Conservation (phyloP, 1,139 yeast species). For the Taiozyma sp. region DNA sequence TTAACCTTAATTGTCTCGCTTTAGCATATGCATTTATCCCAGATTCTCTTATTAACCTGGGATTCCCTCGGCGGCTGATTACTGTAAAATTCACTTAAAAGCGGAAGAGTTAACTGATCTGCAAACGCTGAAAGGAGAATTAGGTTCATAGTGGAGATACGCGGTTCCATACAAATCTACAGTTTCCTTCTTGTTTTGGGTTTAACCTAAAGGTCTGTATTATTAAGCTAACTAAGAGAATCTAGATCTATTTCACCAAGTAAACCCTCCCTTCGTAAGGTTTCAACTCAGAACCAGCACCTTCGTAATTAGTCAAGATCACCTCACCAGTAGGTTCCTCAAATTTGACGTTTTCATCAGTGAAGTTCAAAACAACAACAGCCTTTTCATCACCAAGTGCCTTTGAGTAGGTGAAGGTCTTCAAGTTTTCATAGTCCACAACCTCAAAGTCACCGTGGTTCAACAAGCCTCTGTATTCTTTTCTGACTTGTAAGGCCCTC, state of each 20-base stretch:
- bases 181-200: too few relatives aligned
- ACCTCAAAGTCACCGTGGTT: slow-evolving; percentile 45
- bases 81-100: too few relatives aligned
- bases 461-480: slow-evolving; percentile 38
- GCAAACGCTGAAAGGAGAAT: too few relatives aligned
- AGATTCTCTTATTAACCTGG: too few relatives aligned
- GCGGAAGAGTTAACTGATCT: too few relatives aligned
- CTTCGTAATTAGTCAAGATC: slow-evolving; percentile 23
- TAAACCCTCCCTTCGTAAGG: slow-evolving; percentile 41
- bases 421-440: slow-evolving; percentile 35
- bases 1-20: too few relatives aligned
- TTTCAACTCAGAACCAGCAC: slow-evolving; percentile 26
- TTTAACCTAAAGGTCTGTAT: background rate
- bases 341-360: slow-evolving; percentile 25
- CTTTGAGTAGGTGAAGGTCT: slow-evolving; percentile 39
- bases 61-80: too few relatives aligned
- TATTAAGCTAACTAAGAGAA: background rate
- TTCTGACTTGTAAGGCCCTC: slow-evolving; percentile 40
- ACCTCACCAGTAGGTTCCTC: slow-evolving; percentile 32
- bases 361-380: slow-evolving; percentile 44
- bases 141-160: too few relatives aligned
- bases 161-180: too few relatives aligned
- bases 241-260: slow-evolving; percentile 5
- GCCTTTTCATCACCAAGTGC: slow-evolving; percentile 23
- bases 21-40: too few relatives aligned